Percentiles rank a stretch among this genome's conserved stretches.
Evolutionary conservation across 345 rosid genomes (phyloP).

Genomic region (Abelmoschus esculentus): DNA sequence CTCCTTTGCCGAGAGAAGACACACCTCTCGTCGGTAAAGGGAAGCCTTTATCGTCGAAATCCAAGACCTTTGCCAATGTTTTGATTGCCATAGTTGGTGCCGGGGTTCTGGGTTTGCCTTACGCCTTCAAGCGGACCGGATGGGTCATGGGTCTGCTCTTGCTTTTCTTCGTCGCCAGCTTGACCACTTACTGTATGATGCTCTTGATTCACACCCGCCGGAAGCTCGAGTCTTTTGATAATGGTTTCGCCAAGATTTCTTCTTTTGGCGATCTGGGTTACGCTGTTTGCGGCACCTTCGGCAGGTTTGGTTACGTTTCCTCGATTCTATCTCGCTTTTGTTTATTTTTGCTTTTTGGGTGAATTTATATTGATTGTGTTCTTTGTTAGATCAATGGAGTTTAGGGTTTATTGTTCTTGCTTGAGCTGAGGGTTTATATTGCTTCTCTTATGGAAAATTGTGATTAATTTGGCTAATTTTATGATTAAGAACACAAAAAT

Average conservation of each 20-base stretch:
- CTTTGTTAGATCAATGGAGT: background rate
- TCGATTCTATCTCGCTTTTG: constrained; percentile 9
- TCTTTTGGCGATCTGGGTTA: constrained; percentile 88
- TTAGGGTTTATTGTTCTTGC: constrained; percentile 2
- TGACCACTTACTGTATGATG: constrained; percentile 72
- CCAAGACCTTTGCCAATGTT: constrained; percentile 82
- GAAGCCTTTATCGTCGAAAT: constrained; percentile 43
- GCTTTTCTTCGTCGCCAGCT: constrained; percentile 49
- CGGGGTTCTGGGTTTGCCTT: constrained; percentile 87
- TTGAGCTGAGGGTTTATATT: background rate
- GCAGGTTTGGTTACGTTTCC: constrained; percentile 31
- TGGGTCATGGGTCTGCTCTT: constrained; percentile 71
- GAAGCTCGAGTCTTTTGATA: constrained; percentile 41
- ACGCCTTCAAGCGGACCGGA: constrained; percentile 78
- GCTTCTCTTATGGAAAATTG: background rate
- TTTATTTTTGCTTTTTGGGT: background rate
- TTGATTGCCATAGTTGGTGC: constrained; percentile 86
- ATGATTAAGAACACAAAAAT: background rate
- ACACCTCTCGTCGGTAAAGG: constrained; percentile 54
- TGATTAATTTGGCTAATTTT: background rate
- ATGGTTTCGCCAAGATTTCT: constrained; percentile 36
- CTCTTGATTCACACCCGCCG: constrained; percentile 71
- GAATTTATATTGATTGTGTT: background rate
- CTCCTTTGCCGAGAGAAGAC: constrained; percentile 39
- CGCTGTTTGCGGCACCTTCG: constrained; percentile 60